Evolutionary conservation across 257 asterid species (phyloP).

Genomic region (Solanum pinnatisectum): DNA sequence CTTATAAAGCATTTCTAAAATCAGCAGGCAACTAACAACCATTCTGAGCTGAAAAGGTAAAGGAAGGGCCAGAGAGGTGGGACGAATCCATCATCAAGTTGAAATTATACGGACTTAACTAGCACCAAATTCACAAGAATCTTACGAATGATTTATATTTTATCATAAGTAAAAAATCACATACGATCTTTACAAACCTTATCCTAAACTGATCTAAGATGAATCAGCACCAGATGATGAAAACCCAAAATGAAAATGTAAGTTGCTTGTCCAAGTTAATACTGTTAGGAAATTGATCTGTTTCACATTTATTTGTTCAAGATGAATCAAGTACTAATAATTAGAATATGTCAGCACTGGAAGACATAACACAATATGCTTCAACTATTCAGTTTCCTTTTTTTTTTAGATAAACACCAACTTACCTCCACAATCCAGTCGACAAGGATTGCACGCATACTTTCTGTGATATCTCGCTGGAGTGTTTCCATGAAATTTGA

Average conservation of each 20-base stretch:
- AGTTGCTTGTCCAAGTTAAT: background rate
- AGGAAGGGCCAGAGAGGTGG: background rate
- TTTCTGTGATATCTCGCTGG: constrained; percentile 58
- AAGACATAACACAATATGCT: background rate
- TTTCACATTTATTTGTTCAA: background rate
- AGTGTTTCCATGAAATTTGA: constrained; percentile 60
- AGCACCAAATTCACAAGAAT: background rate
- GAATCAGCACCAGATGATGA: background rate
- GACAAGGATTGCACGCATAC: constrained; percentile 73
- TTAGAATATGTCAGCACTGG: background rate
- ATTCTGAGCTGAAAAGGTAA: background rate
- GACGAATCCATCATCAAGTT: background rate
- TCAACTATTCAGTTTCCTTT: background rate
- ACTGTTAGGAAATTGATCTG: background rate
- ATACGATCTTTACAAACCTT: background rate
- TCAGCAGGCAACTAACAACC: background rate
- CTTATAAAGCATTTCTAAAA: background rate
- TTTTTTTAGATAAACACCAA: background rate
- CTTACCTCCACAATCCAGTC: constrained; percentile 96
- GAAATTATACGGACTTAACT: background rate
- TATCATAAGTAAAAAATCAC: background rate
- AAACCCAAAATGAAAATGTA: background rate
- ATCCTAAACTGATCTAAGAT: background rate
- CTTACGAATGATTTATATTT: background rate
- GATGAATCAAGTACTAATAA: background rate